Evolutionary conservation across 495 filamentous ascomycete genomes (phyloP).

Genomic region (Chaetomium cochliodes): DNA sequence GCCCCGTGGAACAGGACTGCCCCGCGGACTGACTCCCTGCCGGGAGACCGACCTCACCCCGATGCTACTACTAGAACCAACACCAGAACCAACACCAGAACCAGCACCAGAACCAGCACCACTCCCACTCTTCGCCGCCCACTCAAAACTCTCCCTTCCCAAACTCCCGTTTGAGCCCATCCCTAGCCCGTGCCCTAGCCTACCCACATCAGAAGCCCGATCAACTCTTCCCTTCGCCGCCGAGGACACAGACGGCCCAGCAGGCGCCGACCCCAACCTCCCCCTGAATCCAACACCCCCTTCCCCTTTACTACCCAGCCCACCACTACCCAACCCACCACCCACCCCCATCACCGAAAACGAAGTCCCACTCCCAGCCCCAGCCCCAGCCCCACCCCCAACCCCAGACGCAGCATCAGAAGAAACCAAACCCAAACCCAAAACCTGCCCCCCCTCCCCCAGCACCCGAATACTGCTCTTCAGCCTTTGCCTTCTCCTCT

Average conservation of each 20-base stretch:
- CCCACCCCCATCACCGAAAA: neutral
- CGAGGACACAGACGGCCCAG: neutral
- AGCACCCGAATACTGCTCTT: slow-evolving; percentile 25
- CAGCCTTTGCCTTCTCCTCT: slow-evolving; percentile 24
- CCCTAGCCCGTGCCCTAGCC: neutral
- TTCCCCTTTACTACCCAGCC: too few species aligned
- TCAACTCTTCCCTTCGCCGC: neutral
- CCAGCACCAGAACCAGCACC: neutral
- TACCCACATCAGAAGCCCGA: neutral
- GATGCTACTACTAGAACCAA: too few species aligned
- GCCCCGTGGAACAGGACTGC: slow-evolving; percentile 1
- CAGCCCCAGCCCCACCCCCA: neutral
- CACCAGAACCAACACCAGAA: too few species aligned
- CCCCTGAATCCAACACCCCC: neutral
- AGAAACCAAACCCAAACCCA: neutral
- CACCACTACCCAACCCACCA: neutral
- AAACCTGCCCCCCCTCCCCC: slow-evolving; percentile 18
- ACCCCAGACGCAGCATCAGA: too few species aligned
- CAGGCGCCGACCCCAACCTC: slow-evolving; percentile 1
- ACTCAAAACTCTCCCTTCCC: neutral
- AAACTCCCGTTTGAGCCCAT: neutral
- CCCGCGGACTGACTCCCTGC: neutral
- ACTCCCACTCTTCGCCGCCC: neutral
- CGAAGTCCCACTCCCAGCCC: neutral
- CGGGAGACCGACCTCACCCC: neutral